Base-by-base conservation (phyloP, 148 eudicot species). In the Rhododendron williamsianum region DNA sequence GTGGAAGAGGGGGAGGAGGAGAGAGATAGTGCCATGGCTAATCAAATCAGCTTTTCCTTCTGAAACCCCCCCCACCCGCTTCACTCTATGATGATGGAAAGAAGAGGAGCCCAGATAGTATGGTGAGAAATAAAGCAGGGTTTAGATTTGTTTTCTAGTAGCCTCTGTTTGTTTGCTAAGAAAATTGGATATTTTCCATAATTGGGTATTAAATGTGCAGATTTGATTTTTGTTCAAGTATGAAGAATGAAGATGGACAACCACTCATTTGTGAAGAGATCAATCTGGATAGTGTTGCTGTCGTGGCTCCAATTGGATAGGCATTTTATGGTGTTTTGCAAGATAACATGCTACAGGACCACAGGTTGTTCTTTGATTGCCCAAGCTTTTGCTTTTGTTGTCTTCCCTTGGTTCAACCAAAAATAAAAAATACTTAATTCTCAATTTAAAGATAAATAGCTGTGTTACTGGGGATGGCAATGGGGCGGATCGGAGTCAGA, bases 11-110 rank as follows among this genome's bases (percentile, higher is more conserved):
- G 85, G 80, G 93, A 81, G 82, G 93, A 88, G 76, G 93, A 87
- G 76, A 93, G 84, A 41, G 97, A 90, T 15, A 92, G 94, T 25
- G 94, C 96, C 94, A 92, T 91, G 81, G 88, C 80, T 48, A 43
- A 9, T 7, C 7, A n/a, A 25, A 25, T 65, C 25, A 9, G 72
- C 15, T 65, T 46, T 9, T 10, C 4, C 88, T 87, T 77, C 86
- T 71, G 52, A 84, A 52, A 41, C 38, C 36, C 81, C 27, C 36
- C 48, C 33, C 36, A 21, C 84, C 41, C 41, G 27, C 52, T 71
- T 67, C 73, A 25, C 35, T 9, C 15, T 19, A 19, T 1, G 65
- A 19, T 6, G 65, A 46, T 46, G 11, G 65, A 58, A 58, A 58
- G 65, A 58, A 58, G 65, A 23, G 13, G 0, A 65, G 33, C 30